phyloP scores from a whole-genome alignment of 768 basidiomycete genomes.

The Russula foetens region DNA sequence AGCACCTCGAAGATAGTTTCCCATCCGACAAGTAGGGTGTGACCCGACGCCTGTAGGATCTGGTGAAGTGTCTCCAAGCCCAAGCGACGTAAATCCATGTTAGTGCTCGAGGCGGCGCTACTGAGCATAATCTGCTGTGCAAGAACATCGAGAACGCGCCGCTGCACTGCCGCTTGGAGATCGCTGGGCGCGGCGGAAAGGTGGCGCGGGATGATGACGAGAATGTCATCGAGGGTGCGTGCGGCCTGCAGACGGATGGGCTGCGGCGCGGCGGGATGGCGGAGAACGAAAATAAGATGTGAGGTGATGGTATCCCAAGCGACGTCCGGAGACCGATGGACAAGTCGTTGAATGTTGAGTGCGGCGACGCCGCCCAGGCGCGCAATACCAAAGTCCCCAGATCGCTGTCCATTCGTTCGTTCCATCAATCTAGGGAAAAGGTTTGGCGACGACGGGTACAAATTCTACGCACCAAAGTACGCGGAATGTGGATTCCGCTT shows the following conservation, averaged over 20 bases:
- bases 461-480: conserved; percentile 52
- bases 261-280: conserved; percentile 60
- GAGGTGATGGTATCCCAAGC: conserved; percentile 79
- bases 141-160: conserved; percentile 79
- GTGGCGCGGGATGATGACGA: conserved; percentile 70
- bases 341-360: conserved; percentile 81
- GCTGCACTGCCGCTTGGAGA: conserved; percentile 63
- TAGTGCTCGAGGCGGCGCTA: conserved; percentile 33
- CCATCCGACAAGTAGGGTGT: conserved; percentile 91
- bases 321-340: conserved; percentile 71
- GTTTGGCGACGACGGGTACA: not conserved
- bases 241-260: conserved; percentile 84
- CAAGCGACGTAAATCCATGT: conserved; percentile 77
- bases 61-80: conserved; percentile 85
- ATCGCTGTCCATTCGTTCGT: conserved; percentile 54
- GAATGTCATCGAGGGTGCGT: conserved; percentile 75
- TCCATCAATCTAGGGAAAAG: not conserved
- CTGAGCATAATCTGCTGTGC: conserved; percentile 62
- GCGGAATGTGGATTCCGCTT: conserved; percentile 83
- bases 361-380: conserved; percentile 74
- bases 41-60: conserved; percentile 85
- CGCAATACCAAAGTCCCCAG: conserved; percentile 89
- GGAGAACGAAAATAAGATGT: conserved; percentile 73
- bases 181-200: conserved; percentile 46
- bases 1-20: conserved; percentile 89